Evolutionary conservation across 768 basidiomycete genomes (phyloP).

Genomic region (Boletus rubescentipes): DNA sequence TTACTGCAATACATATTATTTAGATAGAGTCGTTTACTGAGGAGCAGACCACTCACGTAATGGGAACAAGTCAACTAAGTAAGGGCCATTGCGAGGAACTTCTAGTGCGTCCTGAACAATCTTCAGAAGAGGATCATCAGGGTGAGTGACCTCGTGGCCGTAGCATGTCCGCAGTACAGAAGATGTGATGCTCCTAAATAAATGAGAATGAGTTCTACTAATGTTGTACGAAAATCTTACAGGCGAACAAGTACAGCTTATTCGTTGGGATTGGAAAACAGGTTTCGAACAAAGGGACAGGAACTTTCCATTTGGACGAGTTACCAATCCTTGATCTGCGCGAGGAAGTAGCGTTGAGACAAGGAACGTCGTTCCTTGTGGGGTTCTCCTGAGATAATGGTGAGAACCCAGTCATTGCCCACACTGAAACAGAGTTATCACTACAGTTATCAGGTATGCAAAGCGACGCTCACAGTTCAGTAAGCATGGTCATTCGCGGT

Average conservation of each 20-base stretch:
- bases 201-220: background rate
- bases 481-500: slow-evolving; percentile 1
- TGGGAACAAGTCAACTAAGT: slow-evolving; percentile 11
- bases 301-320: slow-evolving; percentile 7
- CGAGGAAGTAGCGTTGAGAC: slow-evolving; percentile 12
- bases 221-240: background rate
- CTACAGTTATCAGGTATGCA: background rate
- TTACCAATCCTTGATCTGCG: slow-evolving; percentile 16
- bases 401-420: slow-evolving; percentile 1
- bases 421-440: background rate
- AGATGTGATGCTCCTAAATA: background rate
- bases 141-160: slow-evolving; percentile 4
- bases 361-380: slow-evolving; percentile 10
- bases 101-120: slow-evolving; percentile 5
- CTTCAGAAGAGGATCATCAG: slow-evolving; percentile 4
- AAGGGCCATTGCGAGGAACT: background rate
- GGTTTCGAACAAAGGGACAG: background rate
- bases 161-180: slow-evolving; percentile 1
- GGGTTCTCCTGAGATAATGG: slow-evolving; percentile 2
- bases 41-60: background rate
- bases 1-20: background rate
- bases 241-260: slow-evolving; percentile 1
- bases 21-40: background rate
- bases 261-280: background rate
- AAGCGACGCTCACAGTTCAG: background rate